phyloP scores from a whole-genome alignment of 2,329 filamentous ascomycete species.

The Plenodomus lindquistii region DNA sequence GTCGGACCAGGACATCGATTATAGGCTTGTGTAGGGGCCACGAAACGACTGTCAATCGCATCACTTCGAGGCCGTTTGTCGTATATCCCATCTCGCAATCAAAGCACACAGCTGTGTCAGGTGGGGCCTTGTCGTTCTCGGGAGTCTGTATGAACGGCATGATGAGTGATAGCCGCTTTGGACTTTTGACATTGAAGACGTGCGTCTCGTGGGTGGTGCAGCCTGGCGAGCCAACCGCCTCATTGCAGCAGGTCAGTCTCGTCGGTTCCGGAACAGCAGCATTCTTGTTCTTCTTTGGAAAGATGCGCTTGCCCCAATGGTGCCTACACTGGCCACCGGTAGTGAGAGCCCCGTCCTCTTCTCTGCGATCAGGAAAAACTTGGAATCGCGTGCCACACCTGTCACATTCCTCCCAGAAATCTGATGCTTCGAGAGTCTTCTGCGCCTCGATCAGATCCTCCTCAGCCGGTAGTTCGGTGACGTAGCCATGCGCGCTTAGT shows the following conservation, averaged over 20 bases:
- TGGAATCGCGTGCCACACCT: constrained; percentile 86
- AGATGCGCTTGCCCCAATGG: constrained; percentile 74
- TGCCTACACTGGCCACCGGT: constrained; percentile 78
- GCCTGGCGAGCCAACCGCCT: constrained; percentile 74
- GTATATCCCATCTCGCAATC: constrained; percentile 99
- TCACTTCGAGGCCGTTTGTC: constrained; percentile 81
- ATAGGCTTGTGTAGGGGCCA: constrained; percentile 80
- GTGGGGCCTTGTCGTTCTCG: constrained; percentile 54
- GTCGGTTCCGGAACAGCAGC: constrained; percentile 57
- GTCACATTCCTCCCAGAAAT: constrained; percentile 86
- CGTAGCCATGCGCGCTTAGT: constrained; percentile 74
- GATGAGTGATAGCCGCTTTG: constrained; percentile 74
- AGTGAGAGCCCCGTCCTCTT: constrained; percentile 73
- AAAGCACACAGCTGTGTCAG: constrained; percentile 71
- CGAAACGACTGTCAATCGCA: constrained; percentile 83
- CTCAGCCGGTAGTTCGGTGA: constrained; percentile 67
- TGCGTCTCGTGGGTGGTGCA: constrained; percentile 74
- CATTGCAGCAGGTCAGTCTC: constrained; percentile 78
- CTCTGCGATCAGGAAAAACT: constrained; percentile 83
- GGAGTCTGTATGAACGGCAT: constrained; percentile 83
- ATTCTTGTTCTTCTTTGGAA: constrained; percentile 55
- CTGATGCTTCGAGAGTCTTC: constrained; percentile 66
- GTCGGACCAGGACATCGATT: constrained; percentile 82
- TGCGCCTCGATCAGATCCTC: constrained; percentile 69
- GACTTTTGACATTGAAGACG: constrained; percentile 82